Percentiles rank a stretch among this genome's conserved stretches.
Conservation (phyloP, 2,329 filamentous ascomycete species). For the Chalaropsis ovoidea region DNA sequence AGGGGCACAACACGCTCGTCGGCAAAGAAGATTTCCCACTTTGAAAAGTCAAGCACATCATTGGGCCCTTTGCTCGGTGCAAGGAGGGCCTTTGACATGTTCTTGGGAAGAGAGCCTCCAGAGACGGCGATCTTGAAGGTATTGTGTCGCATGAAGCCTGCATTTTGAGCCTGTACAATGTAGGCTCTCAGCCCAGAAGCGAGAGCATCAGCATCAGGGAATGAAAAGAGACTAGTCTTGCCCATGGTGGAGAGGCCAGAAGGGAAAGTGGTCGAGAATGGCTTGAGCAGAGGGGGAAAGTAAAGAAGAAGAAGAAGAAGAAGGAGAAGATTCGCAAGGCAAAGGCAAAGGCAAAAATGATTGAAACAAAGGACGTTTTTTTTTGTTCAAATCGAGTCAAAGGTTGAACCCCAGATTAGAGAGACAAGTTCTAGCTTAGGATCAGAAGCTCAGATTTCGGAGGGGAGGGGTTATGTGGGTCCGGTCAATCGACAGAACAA, state of each 20-base stretch:
- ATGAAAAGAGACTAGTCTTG: slow-evolving; percentile 68
- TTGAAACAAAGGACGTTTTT: slow-evolving; percentile 6
- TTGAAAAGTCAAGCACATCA: slow-evolving; percentile 63
- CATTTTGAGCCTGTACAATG: slow-evolving; percentile 69
- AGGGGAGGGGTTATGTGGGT: slow-evolving; percentile 6
- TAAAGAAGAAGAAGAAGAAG: slow-evolving; percentile 13
- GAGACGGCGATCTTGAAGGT: slow-evolving; percentile 88
- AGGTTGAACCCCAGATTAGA: slow-evolving; percentile 2
- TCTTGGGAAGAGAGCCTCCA: slow-evolving; percentile 83
- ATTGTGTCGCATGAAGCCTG: slow-evolving; percentile 67
- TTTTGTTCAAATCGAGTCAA: not conserved
- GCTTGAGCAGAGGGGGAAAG: not conserved
- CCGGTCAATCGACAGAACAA: not conserved
- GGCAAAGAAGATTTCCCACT: slow-evolving; percentile 98
- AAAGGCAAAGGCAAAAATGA: not conserved
- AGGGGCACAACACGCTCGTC: slow-evolving; percentile 93
- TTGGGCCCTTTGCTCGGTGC: slow-evolving; percentile 40
- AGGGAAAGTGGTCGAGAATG: not conserved
- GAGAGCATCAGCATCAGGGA: slow-evolving; percentile 58
- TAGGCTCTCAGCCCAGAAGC: slow-evolving; percentile 70
- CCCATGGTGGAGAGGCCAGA: slow-evolving; percentile 36
- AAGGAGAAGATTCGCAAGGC: not conserved
- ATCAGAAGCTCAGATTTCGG: slow-evolving; percentile 7
- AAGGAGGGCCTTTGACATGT: slow-evolving; percentile 75
- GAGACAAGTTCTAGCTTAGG: not conserved